These are phyloP conservation scores for Glebionis coronaria DNA, from an alignment of 129 eudicot species.

Conservation along the genomic window DNA sequence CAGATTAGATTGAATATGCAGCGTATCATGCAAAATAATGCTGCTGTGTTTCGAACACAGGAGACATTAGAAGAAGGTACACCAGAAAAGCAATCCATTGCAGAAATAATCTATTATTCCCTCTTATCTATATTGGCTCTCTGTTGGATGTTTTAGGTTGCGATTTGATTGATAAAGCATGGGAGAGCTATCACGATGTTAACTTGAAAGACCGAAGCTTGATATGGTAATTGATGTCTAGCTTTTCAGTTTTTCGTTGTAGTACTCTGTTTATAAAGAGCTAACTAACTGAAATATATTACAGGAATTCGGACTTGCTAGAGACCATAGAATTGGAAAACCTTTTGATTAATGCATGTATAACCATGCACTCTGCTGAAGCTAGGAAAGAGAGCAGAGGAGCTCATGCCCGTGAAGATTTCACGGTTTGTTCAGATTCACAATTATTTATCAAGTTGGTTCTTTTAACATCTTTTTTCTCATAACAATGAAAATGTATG, in stretches of 20 bases:
- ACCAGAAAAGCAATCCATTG: neutral
- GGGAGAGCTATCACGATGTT: conserved; percentile 95
- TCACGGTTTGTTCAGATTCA: conserved; percentile 52
- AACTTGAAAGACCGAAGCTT: conserved; percentile 83
- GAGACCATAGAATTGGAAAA: conserved; percentile 91
- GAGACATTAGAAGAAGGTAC: conserved; percentile 91
- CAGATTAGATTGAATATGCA: conserved; percentile 90
- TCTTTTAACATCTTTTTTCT: neutral
- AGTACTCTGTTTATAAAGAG: conserved; percentile 2
- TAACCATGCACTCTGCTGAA: conserved; percentile 99
- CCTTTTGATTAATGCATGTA: conserved; percentile 79
- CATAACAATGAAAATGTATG: neutral
- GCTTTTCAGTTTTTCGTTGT: conserved; percentile 2
- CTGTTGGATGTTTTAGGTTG: conserved; percentile 58
- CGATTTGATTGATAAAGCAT: conserved; percentile 74
- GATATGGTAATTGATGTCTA: conserved; percentile 56
- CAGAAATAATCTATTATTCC: conserved; percentile 6
- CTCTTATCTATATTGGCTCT: conserved; percentile 10
- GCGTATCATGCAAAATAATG: conserved; percentile 90
- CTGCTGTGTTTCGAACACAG: conserved; percentile 97
- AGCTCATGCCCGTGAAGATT: conserved; percentile 99
- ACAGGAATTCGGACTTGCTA: conserved; percentile 94
- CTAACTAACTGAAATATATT: conserved; percentile 4
- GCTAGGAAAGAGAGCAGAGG: conserved; percentile 99
- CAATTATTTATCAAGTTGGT: neutral